A percentile compares a stretch with the other conserved stretches of the same genome.
These are phyloP conservation scores for Leptoxyphium fumago DNA, from an alignment of 2,329 filamentous ascomycete species.

Conservation along the genomic window DNA sequence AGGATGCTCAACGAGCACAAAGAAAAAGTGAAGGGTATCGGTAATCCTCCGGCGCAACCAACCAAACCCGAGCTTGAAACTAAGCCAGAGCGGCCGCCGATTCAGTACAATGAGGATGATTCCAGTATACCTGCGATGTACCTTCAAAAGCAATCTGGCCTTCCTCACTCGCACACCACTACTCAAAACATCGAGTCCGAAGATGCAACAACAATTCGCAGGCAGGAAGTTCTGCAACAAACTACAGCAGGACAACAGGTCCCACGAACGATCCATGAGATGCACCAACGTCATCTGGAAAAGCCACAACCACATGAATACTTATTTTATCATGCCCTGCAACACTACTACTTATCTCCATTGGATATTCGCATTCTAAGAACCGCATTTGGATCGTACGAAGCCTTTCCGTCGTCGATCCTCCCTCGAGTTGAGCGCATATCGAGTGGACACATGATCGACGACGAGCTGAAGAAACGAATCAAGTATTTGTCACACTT, in stretches of 20 bases:
- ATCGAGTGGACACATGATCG: slow-evolving; percentile 73
- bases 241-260: slow-evolving; percentile 12
- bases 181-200: neutral
- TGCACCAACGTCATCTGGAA: slow-evolving; percentile 30
- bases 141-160: slow-evolving; percentile 24
- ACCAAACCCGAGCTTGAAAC: slow-evolving; percentile 34
- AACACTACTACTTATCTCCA: slow-evolving; percentile 79
- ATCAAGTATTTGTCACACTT: slow-evolving; percentile 79
- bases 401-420: slow-evolving; percentile 69
- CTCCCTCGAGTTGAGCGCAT: slow-evolving; percentile 80
- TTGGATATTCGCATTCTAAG: slow-evolving; percentile 88
- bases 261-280: slow-evolving; percentile 30
- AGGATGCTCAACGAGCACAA: slow-evolving; percentile 58
- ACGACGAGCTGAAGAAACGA: slow-evolving; percentile 68
- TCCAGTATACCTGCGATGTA: slow-evolving; percentile 39
- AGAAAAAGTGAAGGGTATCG: slow-evolving; percentile 56
- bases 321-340: slow-evolving; percentile 76
- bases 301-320: slow-evolving; percentile 43
- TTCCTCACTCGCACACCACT: slow-evolving; percentile 21
- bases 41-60: slow-evolving; percentile 44
- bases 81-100: slow-evolving; percentile 31
- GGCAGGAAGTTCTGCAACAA: neutral
- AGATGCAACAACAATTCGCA: neutral
- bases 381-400: slow-evolving; percentile 71
- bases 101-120: slow-evolving; percentile 32